Evolutionary conservation across 1,284 basidiomycete genomes (phyloP), one percentile per base, ranked within the genome.

Genomic region (Tranzscheliella williamsii): DNA sequence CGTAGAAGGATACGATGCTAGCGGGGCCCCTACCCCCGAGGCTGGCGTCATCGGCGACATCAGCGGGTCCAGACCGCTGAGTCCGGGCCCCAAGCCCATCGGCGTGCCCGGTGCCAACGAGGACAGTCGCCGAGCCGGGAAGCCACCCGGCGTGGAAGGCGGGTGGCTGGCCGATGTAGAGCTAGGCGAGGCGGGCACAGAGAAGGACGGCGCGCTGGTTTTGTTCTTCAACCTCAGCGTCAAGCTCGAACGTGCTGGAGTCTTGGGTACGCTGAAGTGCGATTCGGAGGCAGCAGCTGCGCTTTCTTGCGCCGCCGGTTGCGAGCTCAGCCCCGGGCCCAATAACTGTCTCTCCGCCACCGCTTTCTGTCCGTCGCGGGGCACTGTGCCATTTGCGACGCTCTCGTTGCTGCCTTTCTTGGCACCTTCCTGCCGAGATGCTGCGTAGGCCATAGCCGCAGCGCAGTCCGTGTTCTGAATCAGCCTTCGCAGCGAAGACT

Each of bases 381-480:
- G n/a, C n/a, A n/a, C n/a, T n/a, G n/a, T n/a, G n/a, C n/a, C n/a
- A n/a, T n/a, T n/a, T n/a, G n/a, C n/a, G n/a, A n/a, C n/a, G n/a
- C n/a, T n/a, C n/a, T n/a, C n/a, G n/a, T n/a, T n/a, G n/a, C n/a
- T n/a, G n/a, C n/a, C n/a, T n/a, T n/a, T n/a, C n/a, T n/a, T n/a
- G n/a, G n/a, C n/a, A n/a, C n/a, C n/a, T n/a, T n/a, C n/a, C n/a
- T n/a, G n/a, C n/a, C 26, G 26, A 9, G 26, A 29, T 9, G 26
- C 26, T 9, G 26, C 9, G n/a, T 29, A 29, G 9, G 26, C 26
- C 26, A n/a, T 29, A n/a, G 26, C 62, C 2, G 68, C 65, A 0
- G 65, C 68, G 8, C 52, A 42, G 35, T 71, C 68, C 4, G 68
- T 71, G 29, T 60, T 52, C 22, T 62, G 60, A 24, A 71, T 71